phyloP scores from a whole-genome alignment of 2,329 filamentous ascomycete species.

The Colletotrichum sublineola region DNA sequence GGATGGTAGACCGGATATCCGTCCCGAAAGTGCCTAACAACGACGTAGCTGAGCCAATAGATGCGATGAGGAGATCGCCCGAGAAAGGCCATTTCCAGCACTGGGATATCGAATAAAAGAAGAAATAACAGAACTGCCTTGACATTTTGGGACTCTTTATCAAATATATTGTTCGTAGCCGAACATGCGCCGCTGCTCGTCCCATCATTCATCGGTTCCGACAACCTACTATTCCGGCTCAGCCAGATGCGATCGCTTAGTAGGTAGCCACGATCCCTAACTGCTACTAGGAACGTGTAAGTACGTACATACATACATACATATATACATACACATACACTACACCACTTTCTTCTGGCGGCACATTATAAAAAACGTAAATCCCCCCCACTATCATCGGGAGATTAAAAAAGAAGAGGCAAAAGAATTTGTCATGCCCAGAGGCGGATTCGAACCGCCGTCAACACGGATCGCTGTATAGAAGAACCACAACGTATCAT shows the following conservation, averaged over 20 bases:
- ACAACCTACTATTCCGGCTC: no score
- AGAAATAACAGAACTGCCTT: neutral
- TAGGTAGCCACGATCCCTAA: no score
- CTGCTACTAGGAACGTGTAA: no score
- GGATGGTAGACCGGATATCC: no score
- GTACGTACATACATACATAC: no score
- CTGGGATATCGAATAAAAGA: neutral
- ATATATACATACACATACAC: no score
- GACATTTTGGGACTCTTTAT: neutral
- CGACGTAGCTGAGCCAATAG: no score
- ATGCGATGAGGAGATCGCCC: no score
- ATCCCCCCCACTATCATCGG: rapidly evolving
- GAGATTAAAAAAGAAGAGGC: neutral
- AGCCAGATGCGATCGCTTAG: no score
- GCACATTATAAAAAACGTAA: no score
- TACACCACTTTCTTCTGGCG: neutral
- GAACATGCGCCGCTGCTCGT: neutral
- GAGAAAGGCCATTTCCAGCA: neutral
- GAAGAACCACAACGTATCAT: conserved; percentile 42
- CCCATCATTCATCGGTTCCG: neutral
- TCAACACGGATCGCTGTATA: conserved; percentile 40
- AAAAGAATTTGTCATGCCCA: conserved; percentile 8
- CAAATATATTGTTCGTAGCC: neutral
- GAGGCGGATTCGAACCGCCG: conserved; percentile 43
- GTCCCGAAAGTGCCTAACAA: no score